Base-by-base conservation (phyloP, 2,329 filamentous ascomycete species). In the Penicillium sp. region DNA sequence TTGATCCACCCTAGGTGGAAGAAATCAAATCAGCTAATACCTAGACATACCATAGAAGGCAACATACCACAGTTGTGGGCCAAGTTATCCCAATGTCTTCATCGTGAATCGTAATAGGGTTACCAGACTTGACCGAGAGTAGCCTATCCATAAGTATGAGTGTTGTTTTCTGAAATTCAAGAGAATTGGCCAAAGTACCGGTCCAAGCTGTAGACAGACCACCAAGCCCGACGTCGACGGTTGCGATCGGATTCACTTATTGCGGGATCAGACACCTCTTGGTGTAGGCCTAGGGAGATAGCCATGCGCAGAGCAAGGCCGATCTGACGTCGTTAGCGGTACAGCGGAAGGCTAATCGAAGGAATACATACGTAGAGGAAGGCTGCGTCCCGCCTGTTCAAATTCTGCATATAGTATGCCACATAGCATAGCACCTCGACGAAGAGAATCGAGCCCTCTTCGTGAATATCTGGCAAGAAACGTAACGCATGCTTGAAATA, bases 371-470 rank as follows among this genome's bases (percentile, higher is more conserved):
- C 74, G 58, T 83, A 84, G 21, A 84, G 72, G 53, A 82, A 84
- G 0, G 82, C 82, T 2, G 81, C 81, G 66, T 85, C 82, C 21
- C 80, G 74, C 0, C 81, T 76, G 62, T 84, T 83, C 59, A 84
- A 74, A 58, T 83, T 84, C 60, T 84, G 82, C 77, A 85, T 79
- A 42, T 83, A 85, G 62, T 84, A 84, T 15, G 81, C 82, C 1
- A 82, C 77, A 47, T 83, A 77, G 9, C 81, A 80, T 8, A 85
- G 70, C 1, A 83, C 81, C 64, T 84, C 82, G 2, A 84, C 81
- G 42, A 82, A 83, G 19, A 82, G 70, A 2, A 84, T 77, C 0
- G 81, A 83, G 0, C 81, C 81, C 50, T 83, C 78, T 61, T 84
- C 82, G 54, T 85, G 80, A 2, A 82, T 77, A 47, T 84, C 82